phyloP scores from a whole-genome alignment of 768 basidiomycete species.

The Hypholoma fasciculare region DNA sequence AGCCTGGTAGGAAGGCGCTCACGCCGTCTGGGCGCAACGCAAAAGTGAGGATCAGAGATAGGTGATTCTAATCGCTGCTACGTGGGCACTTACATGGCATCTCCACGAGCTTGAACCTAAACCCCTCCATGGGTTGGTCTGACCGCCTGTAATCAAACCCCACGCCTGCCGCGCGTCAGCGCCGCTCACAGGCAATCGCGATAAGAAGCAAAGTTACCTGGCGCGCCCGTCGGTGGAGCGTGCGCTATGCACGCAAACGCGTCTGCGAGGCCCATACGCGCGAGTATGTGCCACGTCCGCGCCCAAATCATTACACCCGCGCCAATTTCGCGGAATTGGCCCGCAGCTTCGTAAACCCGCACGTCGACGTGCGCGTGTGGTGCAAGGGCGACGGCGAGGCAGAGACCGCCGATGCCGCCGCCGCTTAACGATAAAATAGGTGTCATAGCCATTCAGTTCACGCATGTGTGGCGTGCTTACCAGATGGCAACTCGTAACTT shows the following conservation, averaged over 20 bases:
- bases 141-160: constrained; percentile 49
- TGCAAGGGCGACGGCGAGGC: constrained; percentile 39
- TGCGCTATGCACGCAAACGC: constrained; percentile 34
- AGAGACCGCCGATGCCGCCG: constrained; percentile 43
- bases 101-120: constrained; percentile 36
- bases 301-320: constrained; percentile 49
- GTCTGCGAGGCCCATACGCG: constrained; percentile 37
- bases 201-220: constrained; percentile 16
- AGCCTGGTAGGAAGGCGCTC: neutral
- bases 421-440: constrained; percentile 19
- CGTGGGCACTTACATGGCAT: constrained; percentile 36
- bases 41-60: no score
- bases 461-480: neutral
- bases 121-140: constrained; percentile 37
- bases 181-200: neutral
- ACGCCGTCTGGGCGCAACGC: constrained; percentile 26
- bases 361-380: constrained; percentile 34
- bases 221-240: constrained; percentile 30
- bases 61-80: neutral
- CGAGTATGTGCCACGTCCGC: constrained; percentile 45
- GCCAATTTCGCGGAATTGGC: constrained; percentile 48
- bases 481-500: constrained; percentile 6
- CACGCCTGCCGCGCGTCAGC: constrained; percentile 26
- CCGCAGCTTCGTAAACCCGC: constrained; percentile 49
- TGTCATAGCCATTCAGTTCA: neutral